Base-by-base conservation (phyloP, 805 yeast genomes). In the Blastobotrys parvus region DNA sequence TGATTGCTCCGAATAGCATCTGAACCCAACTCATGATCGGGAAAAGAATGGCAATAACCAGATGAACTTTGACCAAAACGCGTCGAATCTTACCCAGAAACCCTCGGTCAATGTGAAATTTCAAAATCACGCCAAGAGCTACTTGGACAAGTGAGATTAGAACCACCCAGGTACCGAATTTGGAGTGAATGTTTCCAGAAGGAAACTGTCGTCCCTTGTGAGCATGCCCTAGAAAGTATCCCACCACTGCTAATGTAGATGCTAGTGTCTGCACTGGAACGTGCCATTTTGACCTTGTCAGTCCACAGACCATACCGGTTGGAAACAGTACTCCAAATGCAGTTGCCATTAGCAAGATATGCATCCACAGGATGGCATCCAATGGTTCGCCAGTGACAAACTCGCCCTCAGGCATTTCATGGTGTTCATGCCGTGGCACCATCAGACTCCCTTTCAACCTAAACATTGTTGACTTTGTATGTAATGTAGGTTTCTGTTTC, bases 1-100 rank as follows among this genome's bases (percentile, higher is more conserved):
- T 82, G 36, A 85, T 80, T 4, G 90, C 86, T 0, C 94, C 90
- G 65, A 90, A 64, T 41, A 88, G 78, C 25, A 76, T 73, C 50
- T 85, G 78, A 7, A 88, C 80, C 83, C 94, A 86, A 6, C 94
- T 92, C 22, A 66, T 48, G 4, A 67, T 49, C 4, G 72, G 72
- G 48, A 67, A 63, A 27, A 57, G 35, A n/a, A 60, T 43, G 3
- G 67, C 61, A 6, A 60, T 48, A 2, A 59, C 46, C 31, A 50
- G 45, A 44, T 65, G 69, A 10, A 54, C 49, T 32, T 53, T 40
- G 43, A 59, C 55, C 36, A 63, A 42, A 16, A 46, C 51, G 8
- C 42, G 38, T 18, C 63, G 57, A 29, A 68, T 45, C 38, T 52
- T 56, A 32, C 64, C 59, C 19, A 63, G 45, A 8, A 63, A 42